Evolutionary conservation across 2,329 filamentous ascomycete genomes (phyloP).

Genomic region (Ophiostoma himal-ulmi): DNA sequence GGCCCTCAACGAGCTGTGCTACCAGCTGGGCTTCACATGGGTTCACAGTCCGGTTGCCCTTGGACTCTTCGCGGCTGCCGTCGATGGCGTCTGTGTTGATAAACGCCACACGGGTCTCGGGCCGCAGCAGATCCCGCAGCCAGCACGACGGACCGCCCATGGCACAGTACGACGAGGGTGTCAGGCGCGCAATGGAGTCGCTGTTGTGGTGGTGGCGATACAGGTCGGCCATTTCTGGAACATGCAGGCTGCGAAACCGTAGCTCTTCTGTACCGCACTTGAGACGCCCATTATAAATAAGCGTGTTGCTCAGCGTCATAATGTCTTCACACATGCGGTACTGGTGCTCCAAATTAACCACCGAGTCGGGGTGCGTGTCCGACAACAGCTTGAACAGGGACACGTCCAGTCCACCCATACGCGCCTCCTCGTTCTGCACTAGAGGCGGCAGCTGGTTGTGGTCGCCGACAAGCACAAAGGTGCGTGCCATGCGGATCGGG

Average conservation of each 20-base stretch:
- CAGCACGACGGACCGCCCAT: slow-evolving; percentile 53
- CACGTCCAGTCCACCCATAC: slow-evolving; percentile 79
- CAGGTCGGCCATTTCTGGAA: slow-evolving; percentile 61
- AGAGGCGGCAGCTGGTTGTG: slow-evolving; percentile 93
- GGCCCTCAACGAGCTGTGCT: slow-evolving; percentile 70
- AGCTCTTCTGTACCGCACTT: slow-evolving; percentile 81
- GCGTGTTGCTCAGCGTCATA: slow-evolving; percentile 84
- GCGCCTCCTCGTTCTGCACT: slow-evolving; percentile 85
- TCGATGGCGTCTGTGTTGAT: slow-evolving; percentile 79
- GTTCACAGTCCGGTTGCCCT: slow-evolving; percentile 85
- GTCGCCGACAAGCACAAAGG: slow-evolving; percentile 92
- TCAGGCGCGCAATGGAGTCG: slow-evolving; percentile 24
- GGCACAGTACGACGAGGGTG: slow-evolving; percentile 49
- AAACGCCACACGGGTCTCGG: slow-evolving; percentile 71
- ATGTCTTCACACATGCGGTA: slow-evolving; percentile 98
- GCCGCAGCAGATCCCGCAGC: slow-evolving; percentile 65
- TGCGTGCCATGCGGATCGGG: slow-evolving; percentile 80
- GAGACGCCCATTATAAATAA: slow-evolving; percentile 87
- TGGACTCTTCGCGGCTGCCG: slow-evolving; percentile 63
- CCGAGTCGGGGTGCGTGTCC: slow-evolving; percentile 77
- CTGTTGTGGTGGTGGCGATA: slow-evolving; percentile 49
- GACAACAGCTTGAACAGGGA: slow-evolving; percentile 92
- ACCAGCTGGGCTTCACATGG: slow-evolving; percentile 72
- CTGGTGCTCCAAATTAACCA: slow-evolving; percentile 89
- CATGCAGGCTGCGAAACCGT: slow-evolving; percentile 59